Conservation (phyloP, 768 basidiomycete genomes). For the Pleurotus platypus region DNA sequence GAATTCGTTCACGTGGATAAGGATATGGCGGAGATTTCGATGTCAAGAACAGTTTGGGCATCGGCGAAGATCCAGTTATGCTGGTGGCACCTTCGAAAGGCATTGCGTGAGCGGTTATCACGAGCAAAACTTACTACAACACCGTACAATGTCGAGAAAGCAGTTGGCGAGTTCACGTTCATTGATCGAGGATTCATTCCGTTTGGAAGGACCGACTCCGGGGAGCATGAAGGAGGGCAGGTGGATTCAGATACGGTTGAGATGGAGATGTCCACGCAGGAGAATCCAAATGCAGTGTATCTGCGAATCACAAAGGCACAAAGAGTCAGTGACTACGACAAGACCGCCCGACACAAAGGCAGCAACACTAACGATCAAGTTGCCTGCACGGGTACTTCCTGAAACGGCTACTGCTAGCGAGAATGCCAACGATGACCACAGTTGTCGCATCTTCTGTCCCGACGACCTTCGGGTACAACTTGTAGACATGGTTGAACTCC, state of each 20-base stretch:
- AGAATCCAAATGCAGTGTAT: neutral
- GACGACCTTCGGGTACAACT: constrained; percentile 11
- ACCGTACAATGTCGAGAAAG: constrained; percentile 17
- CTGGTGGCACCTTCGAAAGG: constrained; percentile 19
- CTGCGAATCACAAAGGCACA: neutral
- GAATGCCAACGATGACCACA: constrained; percentile 4
- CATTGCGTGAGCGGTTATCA: constrained; percentile 12
- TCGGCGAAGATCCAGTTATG: constrained; percentile 19
- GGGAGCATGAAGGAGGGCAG: constrained; percentile 26
- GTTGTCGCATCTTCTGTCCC: constrained; percentile 16
- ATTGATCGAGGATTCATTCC: constrained; percentile 17
- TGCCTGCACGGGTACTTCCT: neutral
- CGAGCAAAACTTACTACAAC: constrained; percentile 19
- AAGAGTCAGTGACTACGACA: no score
- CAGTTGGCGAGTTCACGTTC: constrained; percentile 15
- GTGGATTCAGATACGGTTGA: constrained; percentile 14
- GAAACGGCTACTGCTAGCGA: constrained; percentile 3
- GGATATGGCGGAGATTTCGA: constrained; percentile 17
- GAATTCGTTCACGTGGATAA: constrained; percentile 14
- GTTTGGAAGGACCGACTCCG: constrained; percentile 12
- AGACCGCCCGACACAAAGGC: neutral
- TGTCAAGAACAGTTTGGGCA: constrained; percentile 11
- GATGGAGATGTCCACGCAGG: neutral
- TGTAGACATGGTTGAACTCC: constrained; percentile 15
- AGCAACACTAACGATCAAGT: neutral